Conservation (phyloP, 371 early-diverging fungal species). For the Zychaea mexicana region DNA sequence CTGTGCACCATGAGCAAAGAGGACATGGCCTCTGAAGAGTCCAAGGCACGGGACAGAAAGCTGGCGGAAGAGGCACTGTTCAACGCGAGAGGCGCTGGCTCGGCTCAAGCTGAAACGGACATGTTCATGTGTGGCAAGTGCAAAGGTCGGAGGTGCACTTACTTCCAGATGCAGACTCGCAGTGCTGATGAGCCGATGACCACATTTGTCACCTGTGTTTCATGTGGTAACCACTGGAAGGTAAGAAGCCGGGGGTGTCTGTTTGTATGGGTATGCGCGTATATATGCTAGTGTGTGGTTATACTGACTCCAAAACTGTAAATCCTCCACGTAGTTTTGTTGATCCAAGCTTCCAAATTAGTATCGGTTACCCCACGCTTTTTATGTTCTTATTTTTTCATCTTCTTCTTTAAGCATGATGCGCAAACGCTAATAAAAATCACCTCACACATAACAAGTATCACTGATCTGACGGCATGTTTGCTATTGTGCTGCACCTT, state of each 20-base stretch:
- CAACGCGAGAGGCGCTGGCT: constrained; percentile 80
- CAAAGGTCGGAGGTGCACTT: constrained; percentile 83
- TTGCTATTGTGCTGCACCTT: too few species aligned
- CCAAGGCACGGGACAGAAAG: constrained; percentile 70
- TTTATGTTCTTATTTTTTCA: neutral
- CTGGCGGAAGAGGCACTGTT: constrained; percentile 76
- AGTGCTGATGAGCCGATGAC: constrained; percentile 99
- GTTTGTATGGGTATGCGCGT: neutral
- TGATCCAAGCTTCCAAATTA: neutral
- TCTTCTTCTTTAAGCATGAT: neutral
- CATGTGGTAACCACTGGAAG: constrained; percentile 90
- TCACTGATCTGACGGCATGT: too few species aligned
- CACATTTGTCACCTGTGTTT: constrained; percentile 88
- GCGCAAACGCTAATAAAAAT: too few species aligned
- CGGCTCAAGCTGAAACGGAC: constrained; percentile 87
- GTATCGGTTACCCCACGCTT: neutral
- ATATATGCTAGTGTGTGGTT: neutral
- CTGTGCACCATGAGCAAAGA: constrained; percentile 84
- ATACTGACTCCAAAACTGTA: too few species aligned
- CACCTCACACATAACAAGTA: too few species aligned
- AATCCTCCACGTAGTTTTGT: constrained; percentile 1
- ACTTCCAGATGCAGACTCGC: constrained; percentile 93
- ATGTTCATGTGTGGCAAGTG: constrained; percentile 97
- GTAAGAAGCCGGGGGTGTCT: constrained; percentile 4
- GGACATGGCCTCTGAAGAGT: constrained; percentile 90